Base-by-base conservation (phyloP, 208 protist species). In the Lotmaria passim region DNA sequence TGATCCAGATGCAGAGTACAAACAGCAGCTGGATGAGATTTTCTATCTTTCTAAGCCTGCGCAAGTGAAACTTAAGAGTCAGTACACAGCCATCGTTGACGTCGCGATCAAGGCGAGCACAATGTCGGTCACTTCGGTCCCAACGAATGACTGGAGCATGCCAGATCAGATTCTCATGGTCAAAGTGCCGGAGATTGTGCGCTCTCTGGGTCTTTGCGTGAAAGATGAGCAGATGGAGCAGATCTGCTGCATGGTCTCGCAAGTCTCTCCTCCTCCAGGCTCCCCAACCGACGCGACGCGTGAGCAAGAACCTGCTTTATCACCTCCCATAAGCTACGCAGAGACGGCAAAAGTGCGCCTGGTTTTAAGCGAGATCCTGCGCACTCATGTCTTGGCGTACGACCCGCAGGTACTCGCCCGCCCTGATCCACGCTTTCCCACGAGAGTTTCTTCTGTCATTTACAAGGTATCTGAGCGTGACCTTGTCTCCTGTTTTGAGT, bases 1-100 rank as follows among this genome's bases (percentile, higher is more conserved):
- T 6, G 85, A 91, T 28, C 77, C 79, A 10, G 85, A 91, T 62
- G 71, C 69, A 19, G 60, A 50, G 26, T 91, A 84, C 57, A 69
- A 64, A 0, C 38, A 76, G 48, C 63, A 73, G 15, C 70, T 91
- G 21, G 72, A 88, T 41, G 79, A 79, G 28, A 66, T 47, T 1
- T 43, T 81, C 26, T 91, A 91, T 59, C 72, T 91, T 38, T 69
- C 82, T 6, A 83, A 84, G 53, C 24, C 39, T 6, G 34, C 36
- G 7, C 63, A 75, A 12, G 50, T 26, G 11, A 61, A 57, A 17
- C 65, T 68, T 14, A 51, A 44, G 3, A 24, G 71, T 14, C 23
- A 21, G 14, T 67, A 76, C 47, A 34, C 43, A 3, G 39, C 55
- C 7, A 58, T 36, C 6, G 56, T 68, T 28, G 63, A 69, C 43